Percentiles rank a stretch among this genome's conserved stretches.
phyloP scores from a whole-genome alignment of 306 rosid species.

The Inga laurina region DNA sequence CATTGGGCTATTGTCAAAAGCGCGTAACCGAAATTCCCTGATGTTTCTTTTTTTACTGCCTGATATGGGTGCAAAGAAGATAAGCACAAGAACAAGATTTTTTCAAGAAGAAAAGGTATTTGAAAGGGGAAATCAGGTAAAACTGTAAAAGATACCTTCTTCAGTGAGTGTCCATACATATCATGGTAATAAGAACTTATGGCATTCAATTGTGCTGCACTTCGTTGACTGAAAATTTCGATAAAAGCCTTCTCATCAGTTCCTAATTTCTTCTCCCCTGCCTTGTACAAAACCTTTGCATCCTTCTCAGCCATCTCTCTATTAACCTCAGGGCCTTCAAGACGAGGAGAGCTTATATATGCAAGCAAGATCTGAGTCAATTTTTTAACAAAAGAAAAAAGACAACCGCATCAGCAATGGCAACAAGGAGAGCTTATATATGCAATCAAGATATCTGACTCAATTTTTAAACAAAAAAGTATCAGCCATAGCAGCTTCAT shows the following conservation, averaged over 20 bases:
- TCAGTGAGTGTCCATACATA: slow-evolving; percentile 54
- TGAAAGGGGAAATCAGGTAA: background rate
- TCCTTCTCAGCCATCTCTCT: slow-evolving; percentile 44
- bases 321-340: slow-evolving; percentile 74
- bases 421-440: slow-evolving; percentile 51
- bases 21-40: slow-evolving; percentile 60
- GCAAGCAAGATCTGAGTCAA: slow-evolving; percentile 64
- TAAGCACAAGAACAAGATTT: slow-evolving; percentile 29
- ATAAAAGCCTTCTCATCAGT: slow-evolving; percentile 64
- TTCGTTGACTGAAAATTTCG: slow-evolving; percentile 58
- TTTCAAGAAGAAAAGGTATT: slow-evolving; percentile 4
- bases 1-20: slow-evolving; percentile 66
- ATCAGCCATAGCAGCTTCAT: slow-evolving; percentile 4
- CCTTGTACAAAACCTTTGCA: slow-evolving; percentile 46
- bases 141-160: slow-evolving; percentile 47
- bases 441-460: slow-evolving; percentile 62
- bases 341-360: slow-evolving; percentile 53
- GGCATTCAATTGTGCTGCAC: slow-evolving; percentile 74
- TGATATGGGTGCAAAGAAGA: slow-evolving; percentile 31
- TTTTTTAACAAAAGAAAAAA: background rate
- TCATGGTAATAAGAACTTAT: slow-evolving; percentile 46
- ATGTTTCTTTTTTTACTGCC: slow-evolving; percentile 73
- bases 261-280: slow-evolving; percentile 57
- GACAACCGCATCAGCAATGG: slow-evolving; percentile 5
- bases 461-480: slow-evolving; percentile 5